These are phyloP conservation scores for Sphagnum tenellum DNA, from an alignment of 225 moss, liverwort and hornwort genomes.

Conservation along the genomic window DNA sequence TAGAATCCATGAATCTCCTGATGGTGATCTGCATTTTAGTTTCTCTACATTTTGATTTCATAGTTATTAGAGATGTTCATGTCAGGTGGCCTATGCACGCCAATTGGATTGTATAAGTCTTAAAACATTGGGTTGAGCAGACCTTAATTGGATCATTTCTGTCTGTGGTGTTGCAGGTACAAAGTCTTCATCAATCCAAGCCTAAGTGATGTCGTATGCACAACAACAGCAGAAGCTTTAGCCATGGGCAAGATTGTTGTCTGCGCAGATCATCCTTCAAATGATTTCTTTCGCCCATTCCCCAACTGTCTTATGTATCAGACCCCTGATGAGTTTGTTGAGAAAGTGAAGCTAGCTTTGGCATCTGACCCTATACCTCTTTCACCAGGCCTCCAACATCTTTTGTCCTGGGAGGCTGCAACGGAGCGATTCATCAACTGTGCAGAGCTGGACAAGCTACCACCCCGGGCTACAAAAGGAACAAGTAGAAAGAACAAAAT, in stretches of 20 bases:
- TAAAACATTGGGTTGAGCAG: too few species aligned
- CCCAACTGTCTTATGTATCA: conserved; percentile 80
- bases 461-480: conserved; percentile 16
- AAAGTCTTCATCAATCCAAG: conserved; percentile 98
- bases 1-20: too few species aligned
- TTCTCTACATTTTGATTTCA: too few species aligned
- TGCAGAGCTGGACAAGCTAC: conserved; percentile 46
- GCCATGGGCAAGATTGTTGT: conserved; percentile 94
- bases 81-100: too few species aligned
- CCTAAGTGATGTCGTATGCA: conserved; percentile 92
- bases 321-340: conserved; percentile 68
- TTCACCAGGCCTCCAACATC: conserved; percentile 57
- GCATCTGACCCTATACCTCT: conserved; percentile 70
- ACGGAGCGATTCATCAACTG: conserved; percentile 84
- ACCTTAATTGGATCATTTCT: not conserved
- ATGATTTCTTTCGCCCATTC: conserved; percentile 78
- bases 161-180: conserved; percentile 44
- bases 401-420: conserved; percentile 92
- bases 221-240: conserved; percentile 88
- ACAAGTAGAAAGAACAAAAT: conserved; percentile 21
- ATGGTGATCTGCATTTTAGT: too few species aligned
- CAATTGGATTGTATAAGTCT: too few species aligned
- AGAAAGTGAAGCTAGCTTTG: conserved; percentile 72
- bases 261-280: conserved; percentile 87
- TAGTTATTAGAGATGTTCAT: too few species aligned